A percentile compares a stretch with the other conserved stretches of the same genome.
phyloP scores from a whole-genome alignment of 768 basidiomycete species.

The Glaciozyma martinii region DNA sequence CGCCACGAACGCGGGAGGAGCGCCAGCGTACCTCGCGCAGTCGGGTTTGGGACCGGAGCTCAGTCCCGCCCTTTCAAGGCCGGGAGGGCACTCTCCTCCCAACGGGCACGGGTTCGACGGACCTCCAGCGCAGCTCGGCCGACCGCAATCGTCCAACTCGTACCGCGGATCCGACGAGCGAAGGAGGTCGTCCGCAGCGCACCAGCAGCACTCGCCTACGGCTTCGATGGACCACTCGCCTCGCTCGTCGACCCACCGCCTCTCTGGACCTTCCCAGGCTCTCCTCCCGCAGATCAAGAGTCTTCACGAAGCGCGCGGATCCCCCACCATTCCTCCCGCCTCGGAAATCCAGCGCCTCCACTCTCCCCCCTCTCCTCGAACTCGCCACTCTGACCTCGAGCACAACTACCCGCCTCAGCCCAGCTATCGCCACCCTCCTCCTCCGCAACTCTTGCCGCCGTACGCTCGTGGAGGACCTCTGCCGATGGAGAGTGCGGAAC shows the following conservation, averaged over 20 bases:
- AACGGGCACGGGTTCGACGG: slow-evolving; percentile 18
- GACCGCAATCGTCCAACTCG: slow-evolving; percentile 20
- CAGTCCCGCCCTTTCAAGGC: slow-evolving; percentile 6
- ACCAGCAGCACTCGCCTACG: slow-evolving; percentile 12
- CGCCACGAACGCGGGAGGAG: slow-evolving; percentile 26
- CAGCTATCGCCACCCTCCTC: neutral
- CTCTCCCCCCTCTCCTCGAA: slow-evolving; percentile 6
- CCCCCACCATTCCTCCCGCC: neutral
- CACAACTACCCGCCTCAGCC: slow-evolving; percentile 1
- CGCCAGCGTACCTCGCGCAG: slow-evolving; percentile 14
- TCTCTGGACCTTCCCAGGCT: neutral
- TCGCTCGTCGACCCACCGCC: slow-evolving; percentile 2
- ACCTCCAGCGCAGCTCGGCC: slow-evolving; percentile 9
- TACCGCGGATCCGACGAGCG: slow-evolving; percentile 16
- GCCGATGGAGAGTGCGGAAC: neutral
- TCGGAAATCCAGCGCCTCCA: neutral
- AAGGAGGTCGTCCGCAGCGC: slow-evolving; percentile 6
- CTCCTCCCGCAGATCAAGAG: slow-evolving; percentile 21
- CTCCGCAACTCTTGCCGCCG: neutral
- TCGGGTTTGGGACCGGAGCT: slow-evolving; percentile 20
- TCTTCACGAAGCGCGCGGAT: slow-evolving; percentile 8
- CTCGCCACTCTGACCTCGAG: neutral
- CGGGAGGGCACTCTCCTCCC: slow-evolving; percentile 13
- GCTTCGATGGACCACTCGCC: slow-evolving; percentile 14
- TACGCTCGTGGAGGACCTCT: neutral